Base-by-base conservation (phyloP, 164 flowering plant genomes). In the Akebia trifoliata region DNA sequence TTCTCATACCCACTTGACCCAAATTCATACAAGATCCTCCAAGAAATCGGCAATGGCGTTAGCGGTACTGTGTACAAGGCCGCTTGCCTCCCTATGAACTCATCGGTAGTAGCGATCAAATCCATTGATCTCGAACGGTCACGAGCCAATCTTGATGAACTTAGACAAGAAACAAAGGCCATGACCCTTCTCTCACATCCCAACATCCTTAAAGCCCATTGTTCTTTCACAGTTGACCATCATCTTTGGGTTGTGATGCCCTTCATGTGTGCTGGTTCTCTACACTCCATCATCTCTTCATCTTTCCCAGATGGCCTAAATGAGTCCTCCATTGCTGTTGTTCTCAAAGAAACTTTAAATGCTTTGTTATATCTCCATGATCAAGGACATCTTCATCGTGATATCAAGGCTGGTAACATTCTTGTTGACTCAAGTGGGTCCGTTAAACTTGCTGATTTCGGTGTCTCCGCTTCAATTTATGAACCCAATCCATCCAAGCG, bases 161-260 rank as follows among this genome's bases (percentile, higher is more conserved):
- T 84, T 5, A 68, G 87, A 6, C 74, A 74, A 0, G 95, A 90
- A 65, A 69, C 82, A 60, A 85, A 83, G 61, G 66, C 78, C 39
- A 72, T 85, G 81, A 67, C 90, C 0, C 90, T 86, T 17, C 77
- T 82, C 5, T 80, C 83, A 11, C 97, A 90, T 67, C 93, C 93
- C 4, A 90, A 87, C 70, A 73, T 90, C 63, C 91, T 90, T 46
- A 66, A 47, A 21, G 83, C 87, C 22, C 87, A 81, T 54, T 84
- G 94, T 59, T 84, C 82, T 36, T 91, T 87, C 78, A 80, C 81
- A 3, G 96, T 84, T 1, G 78, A 68, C 15, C 81, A 73, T 20
- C 74, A 69, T 17, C 91, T 87, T 22, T 91, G 96, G 94, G 91
- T 87, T 0, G 92, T 91, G 4, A 87, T 86, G 97, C 97, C 97